Evolutionary conservation across 192 early-diverging fungal genomes (phyloP).

Genomic region (Coemansia erecta): DNA sequence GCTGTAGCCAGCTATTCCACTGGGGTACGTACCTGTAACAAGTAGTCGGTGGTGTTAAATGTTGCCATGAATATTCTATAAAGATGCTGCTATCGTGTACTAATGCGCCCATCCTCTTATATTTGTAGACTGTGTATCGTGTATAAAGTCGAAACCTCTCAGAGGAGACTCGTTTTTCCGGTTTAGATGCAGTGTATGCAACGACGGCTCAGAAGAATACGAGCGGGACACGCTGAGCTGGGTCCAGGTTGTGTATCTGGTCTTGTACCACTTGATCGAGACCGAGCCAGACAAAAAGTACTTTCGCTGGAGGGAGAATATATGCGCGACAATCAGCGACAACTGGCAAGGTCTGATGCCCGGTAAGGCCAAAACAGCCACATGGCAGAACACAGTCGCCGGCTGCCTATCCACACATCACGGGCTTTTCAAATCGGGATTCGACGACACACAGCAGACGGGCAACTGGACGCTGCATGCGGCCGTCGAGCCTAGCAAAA

Average conservation of each 20-base stretch:
- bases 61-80: no score
- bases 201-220: conserved; percentile 60
- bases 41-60: not conserved
- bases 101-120: not conserved
- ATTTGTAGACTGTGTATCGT: conserved; percentile 62
- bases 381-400: conserved; percentile 86
- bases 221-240: conserved; percentile 70
- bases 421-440: conserved; percentile 70
- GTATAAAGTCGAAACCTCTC: conserved; percentile 58
- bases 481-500: conserved; percentile 9
- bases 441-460: conserved; percentile 65
- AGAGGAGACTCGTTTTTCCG: conserved; percentile 72
- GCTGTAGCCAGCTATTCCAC: conserved; percentile 74
- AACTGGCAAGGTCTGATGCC: conserved; percentile 74
- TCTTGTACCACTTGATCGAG: conserved; percentile 70
- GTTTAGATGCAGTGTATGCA: conserved; percentile 77
- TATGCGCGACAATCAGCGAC: conserved; percentile 72
- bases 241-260: conserved; percentile 68
- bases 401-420: conserved; percentile 79
- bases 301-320: conserved; percentile 78
- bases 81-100: not conserved
- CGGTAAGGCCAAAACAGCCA: conserved; percentile 66
- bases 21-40: conserved; percentile 50
- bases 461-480: conserved; percentile 58
- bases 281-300: conserved; percentile 62